Percentiles rank a stretch among this genome's conserved stretches.
These are phyloP conservation scores for Naganishia liquefaciens DNA, from an alignment of 1,284 basidiomycete genomes.

Conservation along the genomic window DNA sequence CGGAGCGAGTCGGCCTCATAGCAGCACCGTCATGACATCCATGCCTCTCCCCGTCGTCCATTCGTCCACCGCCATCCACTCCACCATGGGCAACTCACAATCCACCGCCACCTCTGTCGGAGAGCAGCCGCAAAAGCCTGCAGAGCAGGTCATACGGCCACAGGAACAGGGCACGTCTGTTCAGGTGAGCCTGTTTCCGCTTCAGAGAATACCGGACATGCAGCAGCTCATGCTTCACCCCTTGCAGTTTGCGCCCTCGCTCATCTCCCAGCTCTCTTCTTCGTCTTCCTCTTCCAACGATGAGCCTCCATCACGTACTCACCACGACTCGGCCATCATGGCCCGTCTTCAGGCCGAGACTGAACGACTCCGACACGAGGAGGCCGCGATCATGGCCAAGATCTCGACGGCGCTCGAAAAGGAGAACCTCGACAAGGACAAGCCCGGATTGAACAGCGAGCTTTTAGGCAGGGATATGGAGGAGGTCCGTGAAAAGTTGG, in stretches of 20 bases:
- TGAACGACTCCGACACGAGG: constrained; percentile 48
- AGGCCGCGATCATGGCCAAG: constrained; percentile 49
- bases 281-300: constrained; percentile 30
- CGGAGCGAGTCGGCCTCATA: too few relatives aligned
- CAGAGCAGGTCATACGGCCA: constrained; percentile 49
- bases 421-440: constrained; percentile 54
- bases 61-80: not conserved
- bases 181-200: constrained; percentile 40
- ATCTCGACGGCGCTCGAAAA: constrained; percentile 53
- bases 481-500: constrained; percentile 53
- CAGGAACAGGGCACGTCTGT: constrained; percentile 48
- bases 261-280: constrained; percentile 47
- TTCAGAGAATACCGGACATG: too few relatives aligned
- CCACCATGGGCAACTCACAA: constrained; percentile 32
- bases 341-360: constrained; percentile 49
- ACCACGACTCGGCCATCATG: constrained; percentile 49
- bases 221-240: not conserved
- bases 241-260: constrained; percentile 50
- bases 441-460: constrained; percentile 50
- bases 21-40: too few relatives aligned
- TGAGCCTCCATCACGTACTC: constrained; percentile 18
- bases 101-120: constrained; percentile 24
- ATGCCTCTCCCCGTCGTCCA: too few relatives aligned
- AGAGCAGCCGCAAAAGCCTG: constrained; percentile 6
- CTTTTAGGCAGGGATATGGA: constrained; percentile 53